A percentile compares a stretch with the other conserved stretches of the same genome.
Conservation (phyloP, 768 basidiomycete genomes). For the Phylloporus scabripes region DNA sequence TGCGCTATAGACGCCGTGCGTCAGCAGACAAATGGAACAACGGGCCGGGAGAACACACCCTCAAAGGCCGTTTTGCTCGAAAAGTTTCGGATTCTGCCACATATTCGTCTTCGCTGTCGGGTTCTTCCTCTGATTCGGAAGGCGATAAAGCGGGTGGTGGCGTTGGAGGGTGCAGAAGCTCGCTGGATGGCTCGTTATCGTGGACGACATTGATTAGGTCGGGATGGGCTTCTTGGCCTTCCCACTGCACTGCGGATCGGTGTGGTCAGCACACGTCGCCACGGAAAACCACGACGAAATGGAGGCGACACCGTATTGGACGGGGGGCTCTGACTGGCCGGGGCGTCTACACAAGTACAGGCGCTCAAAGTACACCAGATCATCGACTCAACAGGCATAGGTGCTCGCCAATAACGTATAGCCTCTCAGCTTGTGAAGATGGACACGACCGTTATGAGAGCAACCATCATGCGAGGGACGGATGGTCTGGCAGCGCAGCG, state of each 20-base stretch:
- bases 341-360: constrained; percentile 22
- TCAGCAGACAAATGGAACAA: constrained; percentile 13
- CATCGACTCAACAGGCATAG: constrained; percentile 34
- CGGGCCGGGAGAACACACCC: constrained; percentile 36
- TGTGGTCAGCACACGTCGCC: constrained; percentile 26
- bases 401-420: constrained; percentile 33
- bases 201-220: constrained; percentile 28
- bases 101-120: constrained; percentile 69
- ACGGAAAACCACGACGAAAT: constrained; percentile 12
- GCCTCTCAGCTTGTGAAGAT: constrained; percentile 31
- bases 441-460: constrained; percentile 30
- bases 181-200: constrained; percentile 20
- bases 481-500: constrained; percentile 32
- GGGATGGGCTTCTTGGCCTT: constrained; percentile 57
- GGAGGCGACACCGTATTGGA: constrained; percentile 1
- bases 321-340: constrained; percentile 14
- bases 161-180: constrained; percentile 11
- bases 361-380: constrained; percentile 33
- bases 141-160: constrained; percentile 31
- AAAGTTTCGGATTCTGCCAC: constrained; percentile 39
- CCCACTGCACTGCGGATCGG: constrained; percentile 60
- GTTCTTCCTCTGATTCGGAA: constrained; percentile 46
- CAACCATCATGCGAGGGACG: constrained; percentile 26
- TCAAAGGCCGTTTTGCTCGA: constrained; percentile 33
- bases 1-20: constrained; percentile 34